phyloP scores from a whole-genome alignment of 2,329 filamentous ascomycete species.

The Colletotrichum camelliae region DNA sequence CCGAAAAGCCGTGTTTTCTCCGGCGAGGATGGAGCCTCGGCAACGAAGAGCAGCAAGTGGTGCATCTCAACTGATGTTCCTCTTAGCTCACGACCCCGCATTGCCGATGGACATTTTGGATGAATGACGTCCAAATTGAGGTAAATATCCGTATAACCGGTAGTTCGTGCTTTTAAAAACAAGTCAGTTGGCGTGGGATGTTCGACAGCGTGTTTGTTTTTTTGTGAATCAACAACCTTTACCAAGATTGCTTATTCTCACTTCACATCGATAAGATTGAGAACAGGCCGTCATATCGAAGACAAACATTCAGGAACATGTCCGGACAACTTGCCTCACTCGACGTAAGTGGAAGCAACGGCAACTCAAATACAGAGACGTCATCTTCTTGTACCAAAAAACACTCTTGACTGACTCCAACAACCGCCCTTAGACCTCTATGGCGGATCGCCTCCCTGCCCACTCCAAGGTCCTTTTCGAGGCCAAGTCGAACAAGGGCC shows the following conservation, averaged over 20 bases:
- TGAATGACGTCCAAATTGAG: constrained; percentile 10
- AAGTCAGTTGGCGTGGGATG: background rate
- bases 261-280: background rate
- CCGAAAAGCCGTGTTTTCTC: constrained; percentile 21
- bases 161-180: background rate
- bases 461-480: constrained; percentile 78
- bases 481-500: constrained; percentile 76
- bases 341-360: constrained; percentile 36
- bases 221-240: background rate
- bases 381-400: background rate
- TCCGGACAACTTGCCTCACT: constrained; percentile 30
- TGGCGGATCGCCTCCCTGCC: constrained; percentile 71
- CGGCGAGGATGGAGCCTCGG: background rate
- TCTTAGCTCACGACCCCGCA: constrained; percentile 19
- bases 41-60: background rate
- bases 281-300: background rate
- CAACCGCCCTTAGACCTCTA: constrained; percentile 56
- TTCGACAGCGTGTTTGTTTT: background rate
- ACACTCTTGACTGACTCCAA: background rate
- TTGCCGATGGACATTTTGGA: background rate
- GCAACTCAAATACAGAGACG: background rate
- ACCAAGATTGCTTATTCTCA: background rate
- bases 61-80: background rate
- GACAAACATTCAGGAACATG: background rate
- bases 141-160: background rate